Conservation (phyloP, 305 asterid genomes). For the Solanum chacoense region DNA sequence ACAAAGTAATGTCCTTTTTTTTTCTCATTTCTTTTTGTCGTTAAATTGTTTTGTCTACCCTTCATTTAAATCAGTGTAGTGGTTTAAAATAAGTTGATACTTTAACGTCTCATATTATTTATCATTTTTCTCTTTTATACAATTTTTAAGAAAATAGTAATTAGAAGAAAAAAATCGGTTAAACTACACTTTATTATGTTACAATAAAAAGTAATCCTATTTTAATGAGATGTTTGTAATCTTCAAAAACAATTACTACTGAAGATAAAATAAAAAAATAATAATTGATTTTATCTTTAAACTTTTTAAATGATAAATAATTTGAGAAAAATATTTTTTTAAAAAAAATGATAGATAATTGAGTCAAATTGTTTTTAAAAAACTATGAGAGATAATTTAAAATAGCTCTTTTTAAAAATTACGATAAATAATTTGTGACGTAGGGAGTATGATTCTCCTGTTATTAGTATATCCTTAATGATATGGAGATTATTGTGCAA, state of each 20-base stretch:
- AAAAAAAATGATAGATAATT: not conserved
- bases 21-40: not conserved
- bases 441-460: not conserved
- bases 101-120: not conserved
- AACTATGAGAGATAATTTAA: not conserved
- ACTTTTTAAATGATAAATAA: not conserved
- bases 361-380: not conserved
- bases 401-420: not conserved
- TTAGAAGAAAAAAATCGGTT: not conserved
- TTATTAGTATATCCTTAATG: not conserved
- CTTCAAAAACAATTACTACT: not conserved
- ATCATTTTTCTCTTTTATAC: not conserved
- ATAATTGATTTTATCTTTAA: not conserved
- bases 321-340: not conserved
- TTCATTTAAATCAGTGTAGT: not conserved
- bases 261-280: not conserved
- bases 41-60: not conserved
- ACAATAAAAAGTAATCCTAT: not conserved
- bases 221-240: not conserved
- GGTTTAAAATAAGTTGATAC: not conserved
- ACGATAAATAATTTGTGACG: not conserved
- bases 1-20: not conserved
- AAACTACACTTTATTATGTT: not conserved
- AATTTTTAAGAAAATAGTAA: no score
- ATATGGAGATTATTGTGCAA: not conserved